Base-by-base conservation (phyloP, 768 basidiomycete species). In the Termitomyces sp. region DNA sequence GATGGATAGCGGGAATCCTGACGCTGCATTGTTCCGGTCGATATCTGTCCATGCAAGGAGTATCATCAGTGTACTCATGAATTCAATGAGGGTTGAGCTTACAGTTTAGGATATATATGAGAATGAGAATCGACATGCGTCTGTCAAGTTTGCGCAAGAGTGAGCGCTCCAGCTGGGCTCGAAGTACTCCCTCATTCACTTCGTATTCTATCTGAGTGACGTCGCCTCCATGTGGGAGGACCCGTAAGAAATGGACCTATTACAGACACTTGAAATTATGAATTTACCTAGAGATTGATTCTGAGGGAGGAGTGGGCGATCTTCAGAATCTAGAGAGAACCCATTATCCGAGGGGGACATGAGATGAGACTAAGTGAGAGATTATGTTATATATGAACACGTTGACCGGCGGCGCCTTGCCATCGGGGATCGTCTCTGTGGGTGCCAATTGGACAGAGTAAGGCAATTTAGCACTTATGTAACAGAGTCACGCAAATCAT, bases 21-120 rank as follows among this genome's bases (percentile, higher is more conserved):
- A 75, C 68, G 59, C 67, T 34, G 79, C 86, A 70, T 90, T 91
- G 63, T 89, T 91, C 54, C 89, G 79, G 69, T 91, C 89, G 49
- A 91, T 79, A 79, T 89, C 57, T 59, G 16, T 30, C 40, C 32
- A 41, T n/a, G 19, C 56, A 45, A 56, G 25, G 46, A 44, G 14
- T 30, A 5, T 10, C 2, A 16, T 9, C 16, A 17, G 19, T 44
- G 23, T 21, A 41, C 16, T 37, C 35, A 23, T 49, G 10, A 48
- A 30, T 8, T n/a, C 21, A 7, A n/a, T 25, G n/a, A 34, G 19
- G 43, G 19, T 50, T 3, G 62, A 67, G 27, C 64, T 75, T 73
- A 70, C 78, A 80, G 58, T 81, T 80, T 40, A 81, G 58, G 55
- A 81, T 79, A 62, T 81, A 80, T 54, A 81, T 79, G 37, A 79